These are phyloP conservation scores for Bullera alba DNA, from an alignment of 768 basidiomycete genomes.

Conservation along the genomic window DNA sequence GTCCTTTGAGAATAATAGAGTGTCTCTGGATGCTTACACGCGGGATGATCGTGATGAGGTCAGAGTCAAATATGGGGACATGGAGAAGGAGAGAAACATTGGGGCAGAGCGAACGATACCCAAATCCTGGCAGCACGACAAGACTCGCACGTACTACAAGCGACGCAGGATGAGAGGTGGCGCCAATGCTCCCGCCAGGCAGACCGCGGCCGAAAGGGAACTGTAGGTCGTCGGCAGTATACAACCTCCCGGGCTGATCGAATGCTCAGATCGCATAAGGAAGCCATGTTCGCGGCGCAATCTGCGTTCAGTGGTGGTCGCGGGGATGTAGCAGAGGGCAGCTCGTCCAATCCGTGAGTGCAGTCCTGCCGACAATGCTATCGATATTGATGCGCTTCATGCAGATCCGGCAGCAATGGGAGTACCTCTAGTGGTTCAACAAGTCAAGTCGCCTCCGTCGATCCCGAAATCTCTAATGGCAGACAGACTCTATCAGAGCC, in stretches of 20 bases:
- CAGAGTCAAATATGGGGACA: conserved; percentile 16
- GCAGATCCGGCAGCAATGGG: too few species aligned
- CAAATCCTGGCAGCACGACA: too few species aligned
- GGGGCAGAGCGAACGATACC: too few species aligned
- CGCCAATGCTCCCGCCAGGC: conserved; percentile 6
- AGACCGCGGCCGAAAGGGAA: conserved; percentile 14
- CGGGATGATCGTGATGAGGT: conserved; percentile 21
- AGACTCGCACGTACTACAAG: too few species aligned
- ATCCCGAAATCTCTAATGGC: too few species aligned
- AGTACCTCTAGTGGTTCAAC: too few species aligned
- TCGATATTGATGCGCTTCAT: too few species aligned
- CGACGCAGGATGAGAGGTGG: conserved; percentile 29
- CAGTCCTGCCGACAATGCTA: background rate
- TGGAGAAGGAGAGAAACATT: conserved; percentile 28
- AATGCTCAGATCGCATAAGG: conserved; percentile 16
- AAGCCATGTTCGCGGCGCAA: conserved; percentile 25
- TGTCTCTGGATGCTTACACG: conserved; percentile 5
- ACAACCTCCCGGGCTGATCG: background rate
- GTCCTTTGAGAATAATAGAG: conserved; percentile 34
- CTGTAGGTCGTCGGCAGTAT: conserved; percentile 7
- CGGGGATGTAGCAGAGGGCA: conserved; percentile 2
- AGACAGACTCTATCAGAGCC: too few species aligned
- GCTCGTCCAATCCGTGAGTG: background rate
- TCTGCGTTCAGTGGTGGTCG: conserved; percentile 29
- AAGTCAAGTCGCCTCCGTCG: too few species aligned